A percentile compares a stretch with the other conserved stretches of the same genome.
Evolutionary conservation across 768 basidiomycete species (phyloP).

Genomic region (Suillus clintonianus): DNA sequence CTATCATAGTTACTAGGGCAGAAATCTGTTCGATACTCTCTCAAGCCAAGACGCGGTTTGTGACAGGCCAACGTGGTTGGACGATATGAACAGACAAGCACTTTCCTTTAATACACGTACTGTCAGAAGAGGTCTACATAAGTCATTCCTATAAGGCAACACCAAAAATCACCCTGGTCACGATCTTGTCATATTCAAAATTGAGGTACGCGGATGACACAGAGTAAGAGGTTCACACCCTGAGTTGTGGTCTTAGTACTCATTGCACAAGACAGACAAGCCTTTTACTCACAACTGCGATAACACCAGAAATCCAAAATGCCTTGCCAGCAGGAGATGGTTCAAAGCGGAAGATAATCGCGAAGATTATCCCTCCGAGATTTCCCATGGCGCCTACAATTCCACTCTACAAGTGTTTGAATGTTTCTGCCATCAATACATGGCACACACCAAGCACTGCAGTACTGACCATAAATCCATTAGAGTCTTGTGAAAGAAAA

Average conservation of each 20-base stretch:
- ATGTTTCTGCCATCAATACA: neutral
- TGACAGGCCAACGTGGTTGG: neutral
- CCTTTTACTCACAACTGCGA: slow-evolving; percentile 34
- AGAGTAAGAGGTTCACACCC: slow-evolving; percentile 20
- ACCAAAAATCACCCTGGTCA: neutral
- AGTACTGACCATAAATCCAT: slow-evolving; percentile 36
- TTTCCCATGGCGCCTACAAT: slow-evolving; percentile 42
- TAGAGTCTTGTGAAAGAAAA: slow-evolving; percentile 17
- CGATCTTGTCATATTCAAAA: neutral
- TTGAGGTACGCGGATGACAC: slow-evolving; percentile 18
- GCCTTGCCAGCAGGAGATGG: slow-evolving; percentile 39
- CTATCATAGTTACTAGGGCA: neutral
- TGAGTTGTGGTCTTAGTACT: neutral
- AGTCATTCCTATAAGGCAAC: too few species aligned
- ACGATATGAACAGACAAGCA: neutral
- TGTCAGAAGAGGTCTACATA: neutral
- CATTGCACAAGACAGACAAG: neutral
- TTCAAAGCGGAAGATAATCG: slow-evolving; percentile 50
- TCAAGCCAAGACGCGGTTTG: neutral
- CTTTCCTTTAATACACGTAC: neutral
- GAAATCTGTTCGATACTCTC: neutral
- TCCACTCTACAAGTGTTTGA: slow-evolving; percentile 25
- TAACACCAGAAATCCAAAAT: slow-evolving; percentile 48
- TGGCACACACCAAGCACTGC: neutral
- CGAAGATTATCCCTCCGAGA: slow-evolving; percentile 50